phyloP scores from a whole-genome alignment of 495 filamentous ascomycete species.

The Talaromyces ruber region DNA sequence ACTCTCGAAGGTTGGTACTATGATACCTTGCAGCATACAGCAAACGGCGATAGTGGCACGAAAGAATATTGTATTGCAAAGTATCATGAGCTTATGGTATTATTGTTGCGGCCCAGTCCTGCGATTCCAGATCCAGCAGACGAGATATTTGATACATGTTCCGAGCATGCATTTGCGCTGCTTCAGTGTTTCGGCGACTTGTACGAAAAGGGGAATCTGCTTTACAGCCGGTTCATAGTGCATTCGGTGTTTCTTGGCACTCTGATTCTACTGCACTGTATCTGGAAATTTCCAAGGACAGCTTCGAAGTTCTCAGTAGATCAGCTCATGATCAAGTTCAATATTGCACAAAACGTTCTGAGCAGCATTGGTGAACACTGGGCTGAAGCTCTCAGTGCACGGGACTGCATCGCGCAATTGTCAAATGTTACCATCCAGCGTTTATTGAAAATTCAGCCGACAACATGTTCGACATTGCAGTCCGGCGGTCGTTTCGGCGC shows the following conservation, averaged over 20 bases:
- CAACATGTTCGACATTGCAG: constrained; percentile 7
- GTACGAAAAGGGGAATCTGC: constrained; percentile 23
- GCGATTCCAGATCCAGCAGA: constrained; percentile 31
- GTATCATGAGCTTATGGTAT: constrained; percentile 36
- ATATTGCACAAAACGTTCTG: constrained; percentile 30
- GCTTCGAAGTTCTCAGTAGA: constrained; percentile 27
- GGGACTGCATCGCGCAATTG: constrained; percentile 35
- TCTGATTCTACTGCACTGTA: constrained; percentile 32
- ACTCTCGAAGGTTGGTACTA: constrained; percentile 23
- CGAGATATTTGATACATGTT: constrained; percentile 23
- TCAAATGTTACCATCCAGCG: constrained; percentile 28
- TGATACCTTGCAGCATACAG: constrained; percentile 16
- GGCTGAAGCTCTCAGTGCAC: constrained; percentile 31
- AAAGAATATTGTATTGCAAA: constrained; percentile 8
- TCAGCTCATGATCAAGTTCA: constrained; percentile 26
- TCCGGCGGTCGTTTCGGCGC: background rate
- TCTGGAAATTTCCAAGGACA: constrained; percentile 28
- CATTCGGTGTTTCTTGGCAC: constrained; percentile 34
- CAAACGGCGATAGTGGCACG: background rate
- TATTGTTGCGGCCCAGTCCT: constrained; percentile 34
- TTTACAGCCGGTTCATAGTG: constrained; percentile 32
- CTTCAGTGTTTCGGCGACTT: constrained; percentile 25
- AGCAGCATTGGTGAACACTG: constrained; percentile 41
- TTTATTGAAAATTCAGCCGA: constrained; percentile 20
- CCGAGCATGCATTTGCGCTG: constrained; percentile 25